Percentiles rank a stretch among this genome's conserved stretches.
Conservation (phyloP, 148 eudicot species). For the Rhododendron williamsianum region DNA sequence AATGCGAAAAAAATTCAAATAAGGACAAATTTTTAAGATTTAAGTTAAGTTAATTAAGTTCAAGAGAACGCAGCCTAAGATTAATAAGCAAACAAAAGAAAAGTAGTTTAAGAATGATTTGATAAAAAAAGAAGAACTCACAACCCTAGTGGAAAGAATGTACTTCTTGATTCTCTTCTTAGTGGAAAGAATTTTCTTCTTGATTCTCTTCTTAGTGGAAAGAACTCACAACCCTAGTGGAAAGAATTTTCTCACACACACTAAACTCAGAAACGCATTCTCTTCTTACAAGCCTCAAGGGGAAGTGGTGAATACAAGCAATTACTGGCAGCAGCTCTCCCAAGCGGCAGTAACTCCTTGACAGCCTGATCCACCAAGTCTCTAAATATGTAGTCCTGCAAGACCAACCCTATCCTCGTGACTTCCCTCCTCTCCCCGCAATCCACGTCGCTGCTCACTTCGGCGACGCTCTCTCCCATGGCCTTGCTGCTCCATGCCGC, state of each 20-base stretch:
- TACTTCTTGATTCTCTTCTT: neutral
- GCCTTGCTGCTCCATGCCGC: conserved; percentile 26
- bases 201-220: no score
- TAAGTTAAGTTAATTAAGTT: no score
- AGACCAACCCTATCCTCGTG: conserved; percentile 37
- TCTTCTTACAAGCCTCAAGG: conserved; percentile 47
- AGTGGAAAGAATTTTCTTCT: neutral
- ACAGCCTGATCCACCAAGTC: conserved; percentile 57
- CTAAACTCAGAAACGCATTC: conserved; percentile 30
- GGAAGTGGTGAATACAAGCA: conserved; percentile 11
- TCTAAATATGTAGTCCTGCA: conserved; percentile 45
- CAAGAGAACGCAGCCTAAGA: no score
- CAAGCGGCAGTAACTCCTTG: conserved; percentile 22
- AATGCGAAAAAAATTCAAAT: no score
- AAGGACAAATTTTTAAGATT: no score
- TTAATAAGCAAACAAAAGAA: no score
- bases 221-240: neutral
- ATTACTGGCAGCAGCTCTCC: neutral
- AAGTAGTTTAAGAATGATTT: no score
- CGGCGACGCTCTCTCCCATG: conserved; percentile 39
- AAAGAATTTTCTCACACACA: neutral
- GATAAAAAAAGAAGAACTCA: neutral
- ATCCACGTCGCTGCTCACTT: conserved; percentile 51
- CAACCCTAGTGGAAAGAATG: neutral
- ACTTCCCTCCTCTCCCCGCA: conserved; percentile 48